A percentile compares a stretch with the other conserved stretches of the same genome.
phyloP scores from a whole-genome alignment of 1,139 yeast genomes.

The Kodamaea fungicola region DNA sequence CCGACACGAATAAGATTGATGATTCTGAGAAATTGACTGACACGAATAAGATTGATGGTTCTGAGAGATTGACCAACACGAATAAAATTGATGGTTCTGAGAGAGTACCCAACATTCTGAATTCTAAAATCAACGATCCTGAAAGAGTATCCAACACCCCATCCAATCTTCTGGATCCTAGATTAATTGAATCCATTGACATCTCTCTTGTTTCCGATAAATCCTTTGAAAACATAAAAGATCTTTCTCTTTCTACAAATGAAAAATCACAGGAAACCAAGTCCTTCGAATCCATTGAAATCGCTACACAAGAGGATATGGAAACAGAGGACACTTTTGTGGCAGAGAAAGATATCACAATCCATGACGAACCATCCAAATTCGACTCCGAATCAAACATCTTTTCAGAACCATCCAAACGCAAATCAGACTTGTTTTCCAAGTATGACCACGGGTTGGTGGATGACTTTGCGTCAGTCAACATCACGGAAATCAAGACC shows the following conservation, averaged over 20 bases:
- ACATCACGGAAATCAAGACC: slow-evolving; percentile 22
- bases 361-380: slow-evolving; percentile 1
- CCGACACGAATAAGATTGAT: too few relatives aligned
- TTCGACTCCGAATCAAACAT: background rate
- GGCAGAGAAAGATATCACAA: background rate
- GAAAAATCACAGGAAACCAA: background rate
- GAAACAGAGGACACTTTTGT: background rate
- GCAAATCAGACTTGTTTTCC: slow-evolving; percentile 18
- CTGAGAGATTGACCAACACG: too few relatives aligned
- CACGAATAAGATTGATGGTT: too few relatives aligned
- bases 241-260: background rate
- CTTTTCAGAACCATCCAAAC: background rate
- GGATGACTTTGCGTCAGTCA: slow-evolving; percentile 40
- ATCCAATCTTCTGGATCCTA: too few relatives aligned
- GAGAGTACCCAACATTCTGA: too few relatives aligned
- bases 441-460: slow-evolving; percentile 22
- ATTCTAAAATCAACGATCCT: too few relatives aligned
- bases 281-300: background rate
- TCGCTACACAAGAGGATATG: background rate
- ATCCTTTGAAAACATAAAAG: background rate
- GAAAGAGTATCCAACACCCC: too few relatives aligned
- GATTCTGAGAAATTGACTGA: too few relatives aligned
- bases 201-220: background rate
- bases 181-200: background rate
- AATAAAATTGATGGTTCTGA: too few relatives aligned